Evolutionary conservation across 768 basidiomycete genomes (phyloP).

Genomic region (Agaricus blazei): DNA sequence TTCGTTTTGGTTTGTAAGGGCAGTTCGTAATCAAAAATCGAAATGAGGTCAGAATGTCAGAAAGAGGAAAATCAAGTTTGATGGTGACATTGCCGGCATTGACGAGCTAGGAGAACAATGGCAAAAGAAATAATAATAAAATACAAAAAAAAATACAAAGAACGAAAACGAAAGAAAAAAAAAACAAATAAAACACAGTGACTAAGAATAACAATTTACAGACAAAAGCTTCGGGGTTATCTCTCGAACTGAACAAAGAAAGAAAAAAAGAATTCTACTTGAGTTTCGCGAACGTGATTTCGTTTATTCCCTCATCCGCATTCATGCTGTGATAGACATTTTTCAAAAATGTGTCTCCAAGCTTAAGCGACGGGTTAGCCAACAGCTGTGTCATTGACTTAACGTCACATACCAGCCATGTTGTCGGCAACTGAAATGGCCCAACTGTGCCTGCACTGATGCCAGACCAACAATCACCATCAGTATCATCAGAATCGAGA

Average conservation of each 20-base stretch:
- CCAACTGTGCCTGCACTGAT: conserved; percentile 51
- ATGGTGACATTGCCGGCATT: no score
- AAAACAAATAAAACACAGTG: not conserved
- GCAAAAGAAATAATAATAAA: no score
- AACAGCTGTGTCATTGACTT: not conserved
- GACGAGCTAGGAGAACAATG: no score
- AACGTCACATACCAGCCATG: conserved; percentile 53
- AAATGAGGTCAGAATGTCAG: not conserved
- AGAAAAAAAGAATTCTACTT: not conserved
- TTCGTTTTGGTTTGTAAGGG: not conserved
- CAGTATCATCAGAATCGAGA: conserved; percentile 38
- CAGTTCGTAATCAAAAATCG: not conserved
- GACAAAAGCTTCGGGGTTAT: not conserved
- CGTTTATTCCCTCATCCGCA: conserved; percentile 20
- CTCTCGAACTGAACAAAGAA: not conserved
- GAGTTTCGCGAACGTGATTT: conserved; percentile 28
- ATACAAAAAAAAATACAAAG: no score
- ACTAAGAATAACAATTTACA: not conserved
- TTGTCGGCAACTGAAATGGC: conserved; percentile 28
- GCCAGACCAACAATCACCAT: conserved; percentile 54
- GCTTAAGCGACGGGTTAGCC: conserved; percentile 12
- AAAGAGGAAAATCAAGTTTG: not conserved
- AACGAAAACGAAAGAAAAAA: no score
- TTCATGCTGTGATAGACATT: conserved; percentile 35
- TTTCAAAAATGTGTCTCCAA: conserved; percentile 39